Percentiles rank a stretch among this genome's conserved stretches.
phyloP scores from a whole-genome alignment of 371 early-diverging fungal species.

The Rhizopus sp. region DNA sequence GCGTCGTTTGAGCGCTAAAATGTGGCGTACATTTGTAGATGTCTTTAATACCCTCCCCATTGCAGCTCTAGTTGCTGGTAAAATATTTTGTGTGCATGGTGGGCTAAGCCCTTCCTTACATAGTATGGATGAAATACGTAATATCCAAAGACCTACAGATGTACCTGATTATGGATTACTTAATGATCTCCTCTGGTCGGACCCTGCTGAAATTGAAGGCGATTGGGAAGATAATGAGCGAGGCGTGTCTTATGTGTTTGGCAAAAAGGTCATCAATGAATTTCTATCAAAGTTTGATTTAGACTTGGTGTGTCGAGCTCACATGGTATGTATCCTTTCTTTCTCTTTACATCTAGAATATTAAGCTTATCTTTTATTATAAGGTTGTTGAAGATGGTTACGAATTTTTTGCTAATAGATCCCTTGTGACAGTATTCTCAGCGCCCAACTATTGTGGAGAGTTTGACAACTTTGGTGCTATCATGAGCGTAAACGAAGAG shows the following conservation, averaged over 20 bases:
- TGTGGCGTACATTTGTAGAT: conserved; percentile 97
- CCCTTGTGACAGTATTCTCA: conserved; percentile 93
- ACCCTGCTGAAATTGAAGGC: conserved; percentile 67
- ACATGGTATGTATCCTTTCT: conserved; percentile 56
- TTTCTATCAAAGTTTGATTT: conserved; percentile 86
- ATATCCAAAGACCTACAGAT: conserved; percentile 86
- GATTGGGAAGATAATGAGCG: conserved; percentile 97
- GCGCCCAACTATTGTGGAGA: conserved; percentile 99
- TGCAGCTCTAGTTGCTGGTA: conserved; percentile 93
- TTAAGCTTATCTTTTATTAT: not conserved
- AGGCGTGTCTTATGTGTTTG: conserved; percentile 94
- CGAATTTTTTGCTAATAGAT: conserved; percentile 93
- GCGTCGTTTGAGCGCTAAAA: conserved; percentile 85
- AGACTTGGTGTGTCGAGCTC: conserved; percentile 92
- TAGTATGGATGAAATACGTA: conserved; percentile 90
- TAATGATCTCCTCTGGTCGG: conserved; percentile 88
- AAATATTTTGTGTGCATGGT: conserved; percentile 98
- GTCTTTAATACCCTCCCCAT: conserved; percentile 97
- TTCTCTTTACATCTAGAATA: not conserved
- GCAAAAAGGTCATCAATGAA: conserved; percentile 78
- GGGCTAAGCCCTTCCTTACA: conserved; percentile 83
- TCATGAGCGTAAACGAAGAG: conserved; percentile 94
- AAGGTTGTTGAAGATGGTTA: conserved; percentile 86
- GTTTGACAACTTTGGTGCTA: conserved; percentile 94
- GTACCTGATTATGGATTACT: conserved; percentile 90